Evolutionary conservation across 345 rosid species (phyloP).

Genomic region (Eucalyptus albens): DNA sequence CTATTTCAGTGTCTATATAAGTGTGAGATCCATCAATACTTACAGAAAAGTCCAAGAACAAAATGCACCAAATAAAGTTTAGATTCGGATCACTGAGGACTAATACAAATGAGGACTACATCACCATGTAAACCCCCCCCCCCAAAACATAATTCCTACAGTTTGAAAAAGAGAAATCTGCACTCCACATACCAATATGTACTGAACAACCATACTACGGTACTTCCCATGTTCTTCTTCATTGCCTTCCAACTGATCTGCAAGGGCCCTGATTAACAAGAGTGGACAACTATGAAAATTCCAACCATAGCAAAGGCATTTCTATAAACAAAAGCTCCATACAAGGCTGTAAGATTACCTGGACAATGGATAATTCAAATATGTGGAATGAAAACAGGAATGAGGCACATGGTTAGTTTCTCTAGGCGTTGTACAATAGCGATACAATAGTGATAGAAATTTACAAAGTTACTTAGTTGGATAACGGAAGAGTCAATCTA

Average conservation of each 20-base stretch:
- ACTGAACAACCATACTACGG: slow-evolving; percentile 60
- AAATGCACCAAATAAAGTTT: background rate
- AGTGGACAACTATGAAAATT: slow-evolving; percentile 8
- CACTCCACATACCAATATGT: slow-evolving; percentile 33
- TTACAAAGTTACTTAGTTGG: background rate
- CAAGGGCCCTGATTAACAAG: slow-evolving; percentile 56
- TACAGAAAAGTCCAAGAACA: background rate
- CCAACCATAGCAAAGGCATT: background rate
- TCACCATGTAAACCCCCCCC: background rate
- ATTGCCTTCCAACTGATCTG: slow-evolving; percentile 82
- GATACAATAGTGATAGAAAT: background rate
- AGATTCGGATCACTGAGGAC: background rate
- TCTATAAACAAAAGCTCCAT: background rate
- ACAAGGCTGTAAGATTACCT: background rate
- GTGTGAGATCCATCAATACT: background rate
- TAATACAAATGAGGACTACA: background rate
- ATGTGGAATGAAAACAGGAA: background rate
- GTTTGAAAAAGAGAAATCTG: background rate
- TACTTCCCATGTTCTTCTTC: slow-evolving; percentile 74
- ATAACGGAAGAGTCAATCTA: background rate
- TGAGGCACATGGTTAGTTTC: background rate
- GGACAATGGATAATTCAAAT: background rate
- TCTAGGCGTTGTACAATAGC: background rate
- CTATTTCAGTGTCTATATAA: background rate
- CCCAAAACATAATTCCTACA: background rate